A percentile compares a stretch with the other conserved stretches of the same genome.
These are phyloP conservation scores for Pseudovirgaria hyperparasitica DNA, from an alignment of 2,329 filamentous ascomycete genomes.

Conservation along the genomic window DNA sequence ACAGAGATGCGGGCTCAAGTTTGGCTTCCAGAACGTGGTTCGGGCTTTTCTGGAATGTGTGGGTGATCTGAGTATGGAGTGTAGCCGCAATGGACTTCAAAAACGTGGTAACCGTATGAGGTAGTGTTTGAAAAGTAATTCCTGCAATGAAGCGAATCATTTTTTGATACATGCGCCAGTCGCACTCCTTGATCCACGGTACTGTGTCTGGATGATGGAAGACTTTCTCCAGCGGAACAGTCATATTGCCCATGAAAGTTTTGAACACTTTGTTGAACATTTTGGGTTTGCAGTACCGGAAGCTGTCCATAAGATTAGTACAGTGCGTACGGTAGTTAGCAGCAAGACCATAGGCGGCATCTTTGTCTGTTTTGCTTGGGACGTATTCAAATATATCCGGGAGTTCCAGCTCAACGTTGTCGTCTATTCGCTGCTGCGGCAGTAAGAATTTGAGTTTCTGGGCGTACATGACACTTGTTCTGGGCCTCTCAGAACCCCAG, in stretches of 20 bases:
- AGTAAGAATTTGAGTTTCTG: constrained; percentile 52
- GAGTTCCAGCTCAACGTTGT: constrained; percentile 62
- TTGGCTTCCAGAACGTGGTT: constrained; percentile 77
- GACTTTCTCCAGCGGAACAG: constrained; percentile 89
- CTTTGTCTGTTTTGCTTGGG: constrained; percentile 68
- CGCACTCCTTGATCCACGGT: constrained; percentile 89
- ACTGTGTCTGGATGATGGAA: constrained; percentile 71
- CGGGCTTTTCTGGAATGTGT: constrained; percentile 76
- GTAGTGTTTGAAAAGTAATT: constrained; percentile 84
- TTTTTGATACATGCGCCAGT: constrained; percentile 90
- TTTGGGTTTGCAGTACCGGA: constrained; percentile 93
- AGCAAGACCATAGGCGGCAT: constrained; percentile 72
- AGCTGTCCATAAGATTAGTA: constrained; percentile 87
- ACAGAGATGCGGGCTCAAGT: constrained; percentile 75
- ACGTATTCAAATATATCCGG: constrained; percentile 77
- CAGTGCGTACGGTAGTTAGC: constrained; percentile 90
- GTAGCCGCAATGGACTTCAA: constrained; percentile 75
- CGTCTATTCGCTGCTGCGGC: constrained; percentile 43
- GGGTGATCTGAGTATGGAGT: constrained; percentile 68
- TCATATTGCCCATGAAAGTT: constrained; percentile 90
- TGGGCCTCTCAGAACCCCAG: too few relatives aligned
- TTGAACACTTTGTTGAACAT: constrained; percentile 92
- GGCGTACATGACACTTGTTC: constrained; percentile 42
- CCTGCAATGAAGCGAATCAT: constrained; percentile 87
- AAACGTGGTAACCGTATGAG: constrained; percentile 74